A percentile compares a stretch with the other conserved stretches of the same genome.
These are phyloP conservation scores for Cutaneotrichosporon spelunceum DNA, from an alignment of 1,284 basidiomycete species.

Conservation along the genomic window DNA sequence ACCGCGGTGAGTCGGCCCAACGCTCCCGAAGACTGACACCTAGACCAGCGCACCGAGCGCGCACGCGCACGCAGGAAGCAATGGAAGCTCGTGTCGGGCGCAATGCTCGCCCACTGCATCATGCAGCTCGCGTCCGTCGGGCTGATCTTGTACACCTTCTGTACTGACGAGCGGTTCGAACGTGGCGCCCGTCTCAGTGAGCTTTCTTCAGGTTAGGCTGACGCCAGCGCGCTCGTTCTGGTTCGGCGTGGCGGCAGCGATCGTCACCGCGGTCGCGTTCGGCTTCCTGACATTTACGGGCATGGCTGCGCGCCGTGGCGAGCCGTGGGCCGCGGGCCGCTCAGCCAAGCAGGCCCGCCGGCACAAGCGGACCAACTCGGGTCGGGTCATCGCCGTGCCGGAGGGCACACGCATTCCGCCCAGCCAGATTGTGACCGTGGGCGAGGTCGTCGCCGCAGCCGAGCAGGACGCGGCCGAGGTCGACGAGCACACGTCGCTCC, in stretches of 20 bases:
- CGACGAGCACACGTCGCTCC: constrained; percentile 42
- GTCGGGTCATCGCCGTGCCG: constrained; percentile 45
- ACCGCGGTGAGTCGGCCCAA: constrained; percentile 45
- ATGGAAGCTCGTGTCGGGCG: constrained; percentile 51
- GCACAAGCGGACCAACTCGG: constrained; percentile 48
- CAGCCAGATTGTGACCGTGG: constrained; percentile 42
- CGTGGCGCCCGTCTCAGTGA: constrained; percentile 42
- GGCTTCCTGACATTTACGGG: constrained; percentile 47
- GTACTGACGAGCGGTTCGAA: constrained; percentile 46
- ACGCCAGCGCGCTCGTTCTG: constrained; percentile 41
- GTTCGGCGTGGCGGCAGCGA: constrained; percentile 45
- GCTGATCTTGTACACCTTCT: constrained; percentile 46
- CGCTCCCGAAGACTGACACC: constrained; percentile 7
- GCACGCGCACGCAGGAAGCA: constrained; percentile 47
- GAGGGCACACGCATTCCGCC: constrained; percentile 41
- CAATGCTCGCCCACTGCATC: constrained; percentile 47
- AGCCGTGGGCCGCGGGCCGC: constrained; percentile 50
- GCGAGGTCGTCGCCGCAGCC: constrained; percentile 39
- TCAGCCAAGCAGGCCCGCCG: constrained; percentile 40
- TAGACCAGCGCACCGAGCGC: constrained; percentile 44
- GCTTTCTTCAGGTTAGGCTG: constrained; percentile 6
- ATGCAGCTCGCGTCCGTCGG: constrained; percentile 44
- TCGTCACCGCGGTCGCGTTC: constrained; percentile 39
- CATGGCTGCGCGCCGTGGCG: constrained; percentile 48
- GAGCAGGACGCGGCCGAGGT: constrained; percentile 18